Evolutionary conservation across 306 rosid species (phyloP).

Genomic region (Acacia confusa): DNA sequence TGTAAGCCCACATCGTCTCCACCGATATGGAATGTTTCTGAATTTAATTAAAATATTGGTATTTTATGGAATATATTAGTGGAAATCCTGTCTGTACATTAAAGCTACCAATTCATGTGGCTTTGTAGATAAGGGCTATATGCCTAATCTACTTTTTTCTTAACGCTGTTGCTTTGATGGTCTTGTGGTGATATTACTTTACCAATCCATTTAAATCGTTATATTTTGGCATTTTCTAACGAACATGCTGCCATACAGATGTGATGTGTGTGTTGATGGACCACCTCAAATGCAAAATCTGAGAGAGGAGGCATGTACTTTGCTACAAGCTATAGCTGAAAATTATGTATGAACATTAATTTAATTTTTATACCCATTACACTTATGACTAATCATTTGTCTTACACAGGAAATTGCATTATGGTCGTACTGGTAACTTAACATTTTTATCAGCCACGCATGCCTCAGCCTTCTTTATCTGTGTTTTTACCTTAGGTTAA

Average conservation of each 20-base stretch:
- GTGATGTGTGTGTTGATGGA: conserved; percentile 79
- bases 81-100: conserved; percentile 14
- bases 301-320: conserved; percentile 68
- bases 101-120: conserved; percentile 4
- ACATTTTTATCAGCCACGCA: conserved; percentile 16
- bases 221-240: conserved; percentile 7
- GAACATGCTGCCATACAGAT: conserved; percentile 50
- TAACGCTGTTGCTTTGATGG: conserved; percentile 1
- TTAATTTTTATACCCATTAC: conserved; percentile 23
- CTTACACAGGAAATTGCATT: conserved; percentile 26
- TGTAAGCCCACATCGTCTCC: conserved; percentile 53
- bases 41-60: conserved; percentile 4
- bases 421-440: conserved; percentile 5
- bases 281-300: conserved; percentile 74
- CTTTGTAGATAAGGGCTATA: conserved; percentile 6
- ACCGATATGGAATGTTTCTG: conserved; percentile 24
- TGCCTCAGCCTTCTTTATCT: background rate
- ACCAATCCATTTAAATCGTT: conserved; percentile 16
- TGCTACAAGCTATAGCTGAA: conserved; percentile 63
- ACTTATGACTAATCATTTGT: conserved; percentile 4
- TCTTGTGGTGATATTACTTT: background rate
- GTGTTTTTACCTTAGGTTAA: conserved; percentile 2
- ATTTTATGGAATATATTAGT: conserved; percentile 12
- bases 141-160: background rate
- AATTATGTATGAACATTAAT: conserved; percentile 49